Percentiles rank a stretch among this genome's conserved stretches.
These are phyloP conservation scores for Leccinum colubrinum DNA, from an alignment of 1,284 basidiomycete species.

Conservation along the genomic window DNA sequence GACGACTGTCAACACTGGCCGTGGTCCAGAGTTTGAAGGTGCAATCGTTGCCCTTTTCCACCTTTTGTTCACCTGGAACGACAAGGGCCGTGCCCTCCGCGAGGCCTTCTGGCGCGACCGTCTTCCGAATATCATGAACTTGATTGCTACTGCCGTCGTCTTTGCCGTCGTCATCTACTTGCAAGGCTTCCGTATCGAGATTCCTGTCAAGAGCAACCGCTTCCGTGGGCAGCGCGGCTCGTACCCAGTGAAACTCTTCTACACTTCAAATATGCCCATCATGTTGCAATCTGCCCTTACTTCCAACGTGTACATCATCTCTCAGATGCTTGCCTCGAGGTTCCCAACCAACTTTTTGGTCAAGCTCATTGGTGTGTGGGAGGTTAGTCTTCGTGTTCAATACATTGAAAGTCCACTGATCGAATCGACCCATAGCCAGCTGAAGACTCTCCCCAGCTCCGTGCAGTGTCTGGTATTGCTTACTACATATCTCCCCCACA, in stretches of 20 bases:
- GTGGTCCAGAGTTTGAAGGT: conserved; percentile 97
- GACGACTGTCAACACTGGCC: conserved; percentile 96
- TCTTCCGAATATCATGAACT: conserved; percentile 97
- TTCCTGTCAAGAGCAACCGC: conserved; percentile 96
- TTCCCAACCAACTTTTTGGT: conserved; percentile 94
- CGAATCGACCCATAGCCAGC: conserved; percentile 56
- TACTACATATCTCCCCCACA: conserved; percentile 99
- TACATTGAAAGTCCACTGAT: not conserved
- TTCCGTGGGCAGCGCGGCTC: conserved; percentile 94
- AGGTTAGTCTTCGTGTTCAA: conserved; percentile 55
- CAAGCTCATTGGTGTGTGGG: conserved; percentile 92
- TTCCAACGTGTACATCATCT: conserved; percentile 94
- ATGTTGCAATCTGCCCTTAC: conserved; percentile 97
- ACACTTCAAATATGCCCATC: conserved; percentile 99
- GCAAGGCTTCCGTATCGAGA: conserved; percentile 98
- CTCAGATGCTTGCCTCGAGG: conserved; percentile 90
- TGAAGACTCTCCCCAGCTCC: conserved; percentile 91
- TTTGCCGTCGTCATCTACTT: conserved; percentile 97
- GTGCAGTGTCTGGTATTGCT: conserved; percentile 89
- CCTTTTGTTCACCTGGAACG: conserved; percentile 96
- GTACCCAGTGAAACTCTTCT: conserved; percentile 98
- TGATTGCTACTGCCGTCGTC: conserved; percentile 89
- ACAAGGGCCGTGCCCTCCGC: conserved; percentile 95
- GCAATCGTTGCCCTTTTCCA: conserved; percentile 97
- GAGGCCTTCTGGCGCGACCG: conserved; percentile 99